Conservation (phyloP, 2,329 filamentous ascomycete species). For the Aspergillus viridinutans region DNA sequence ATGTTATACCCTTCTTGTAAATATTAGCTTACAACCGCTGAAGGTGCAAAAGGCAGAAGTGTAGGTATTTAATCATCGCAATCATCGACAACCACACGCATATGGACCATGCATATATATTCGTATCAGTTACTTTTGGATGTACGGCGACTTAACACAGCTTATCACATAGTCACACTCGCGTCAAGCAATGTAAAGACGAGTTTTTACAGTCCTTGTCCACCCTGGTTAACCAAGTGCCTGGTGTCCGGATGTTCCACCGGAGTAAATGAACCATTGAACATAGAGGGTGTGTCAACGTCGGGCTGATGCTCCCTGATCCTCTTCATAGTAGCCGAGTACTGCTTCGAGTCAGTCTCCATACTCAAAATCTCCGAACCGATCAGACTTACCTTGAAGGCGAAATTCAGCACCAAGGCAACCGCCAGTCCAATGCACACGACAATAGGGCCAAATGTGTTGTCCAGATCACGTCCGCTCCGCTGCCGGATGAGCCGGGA, state of each 20-base stretch:
- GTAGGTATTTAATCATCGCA: too few relatives aligned
- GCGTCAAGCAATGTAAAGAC: neutral
- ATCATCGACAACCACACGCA: too few relatives aligned
- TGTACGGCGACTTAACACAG: neutral
- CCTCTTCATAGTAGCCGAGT: slow-evolving; percentile 25
- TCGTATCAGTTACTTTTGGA: neutral
- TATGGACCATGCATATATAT: slow-evolving; percentile 1
- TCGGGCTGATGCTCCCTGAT: slow-evolving; percentile 12
- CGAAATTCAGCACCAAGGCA: slow-evolving; percentile 82
- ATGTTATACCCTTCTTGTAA: too few relatives aligned
- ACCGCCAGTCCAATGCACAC: slow-evolving; percentile 74
- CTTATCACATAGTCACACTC: neutral
- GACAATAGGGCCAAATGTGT: slow-evolving; percentile 75
- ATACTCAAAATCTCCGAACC: neutral
- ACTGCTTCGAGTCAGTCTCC: slow-evolving; percentile 15
- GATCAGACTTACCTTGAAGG: slow-evolving; percentile 58
- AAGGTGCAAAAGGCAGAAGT: too few relatives aligned
- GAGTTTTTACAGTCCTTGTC: neutral
- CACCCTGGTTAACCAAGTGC: slow-evolving; percentile 9
- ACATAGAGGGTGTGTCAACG: slow-evolving; percentile 5
- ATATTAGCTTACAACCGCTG: neutral
- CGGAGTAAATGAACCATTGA: slow-evolving; percentile 9
- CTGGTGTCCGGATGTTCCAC: neutral
- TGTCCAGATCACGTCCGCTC: slow-evolving; percentile 91
- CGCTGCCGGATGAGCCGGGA: slow-evolving; percentile 75